Base-by-base conservation (phyloP, 176 grass and related monocot species). In the Neostapfia colusana region DNA sequence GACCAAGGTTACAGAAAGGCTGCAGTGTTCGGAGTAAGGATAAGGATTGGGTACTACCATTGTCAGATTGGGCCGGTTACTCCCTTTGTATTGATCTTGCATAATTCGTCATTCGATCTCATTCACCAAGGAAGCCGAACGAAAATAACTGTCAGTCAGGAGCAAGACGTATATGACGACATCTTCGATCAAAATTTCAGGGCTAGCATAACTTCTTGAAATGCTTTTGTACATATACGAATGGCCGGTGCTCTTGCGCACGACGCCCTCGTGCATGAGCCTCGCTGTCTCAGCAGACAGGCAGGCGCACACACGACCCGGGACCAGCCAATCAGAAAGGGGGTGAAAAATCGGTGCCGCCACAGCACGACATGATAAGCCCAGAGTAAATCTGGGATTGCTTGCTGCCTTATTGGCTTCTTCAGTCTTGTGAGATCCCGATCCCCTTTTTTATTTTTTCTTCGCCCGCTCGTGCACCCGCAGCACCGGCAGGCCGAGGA, bases 171-270 rank as follows among this genome's bases (percentile, higher is more conserved):
- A 31, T 31, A 31, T 31, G 31, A 31, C 3, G 43, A 31, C 3
- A 28, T 54, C 18, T 66, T 60, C 12, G 62, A 66, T 66, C 75
- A 67, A 54, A 67, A 78, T 66, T 78, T n/a, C 20, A 53, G 63
- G 62, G 46, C 45, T 66, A 18, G 17, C 61, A 65, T 26, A 65
- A 20, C 75, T 18, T 66, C 1, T 7, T 66, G 13, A 66, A 46
- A 53, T 53, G 45, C 61, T 48, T 53, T 39, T 17, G 14, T 78
- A 53, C 4, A 78, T 2, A 2, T 65, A 78, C 75, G 65, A 4
- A 36, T 35, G 27, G 74, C 21, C 5, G 27, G n/a, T 63, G 74
- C 74, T 50, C 28, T 31, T 31, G 3, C n/a, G n/a, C n/a, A n/a
- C n/a, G n/a, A 38, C 45, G 20, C 61, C 35, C 28, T 14, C n/a